phyloP scores from a whole-genome alignment of 1,284 basidiomycete genomes.

The Trametes pubescens region DNA sequence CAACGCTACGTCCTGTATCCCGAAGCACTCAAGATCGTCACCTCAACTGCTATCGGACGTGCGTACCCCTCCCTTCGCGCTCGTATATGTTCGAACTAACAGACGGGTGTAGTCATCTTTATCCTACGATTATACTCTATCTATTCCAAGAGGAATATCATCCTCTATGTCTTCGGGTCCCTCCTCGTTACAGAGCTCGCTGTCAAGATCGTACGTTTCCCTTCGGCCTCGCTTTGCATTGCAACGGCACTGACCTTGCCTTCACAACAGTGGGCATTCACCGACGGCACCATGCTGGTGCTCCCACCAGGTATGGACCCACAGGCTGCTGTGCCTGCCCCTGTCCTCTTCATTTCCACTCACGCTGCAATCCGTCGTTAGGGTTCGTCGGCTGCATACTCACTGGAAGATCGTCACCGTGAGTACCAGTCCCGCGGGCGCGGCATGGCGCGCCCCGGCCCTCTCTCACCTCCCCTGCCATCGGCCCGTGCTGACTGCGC shows the following conservation, averaged over 20 bases:
- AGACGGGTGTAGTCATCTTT: conserved; percentile 35
- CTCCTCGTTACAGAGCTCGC: conserved; percentile 31
- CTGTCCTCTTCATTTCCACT: neutral
- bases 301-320: conserved; percentile 36
- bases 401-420: conserved; percentile 35
- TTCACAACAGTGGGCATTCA: conserved; percentile 38
- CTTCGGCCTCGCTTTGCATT: neutral
- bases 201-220: conserved; percentile 33
- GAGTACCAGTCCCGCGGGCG: conserved; percentile 25
- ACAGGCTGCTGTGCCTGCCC: conserved; percentile 8
- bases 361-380: conserved; percentile 20
- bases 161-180: conserved; percentile 29
- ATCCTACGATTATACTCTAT: conserved; percentile 38
- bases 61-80: conserved; percentile 13
- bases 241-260: conserved; percentile 1
- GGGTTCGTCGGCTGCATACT: conserved; percentile 40
- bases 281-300: conserved; percentile 35
- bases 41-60: conserved; percentile 37
- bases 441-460: conserved; percentile 4
- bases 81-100: neutral
- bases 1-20: conserved; percentile 40
- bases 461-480: neutral
- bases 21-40: conserved; percentile 40
- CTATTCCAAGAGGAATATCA: conserved; percentile 31
- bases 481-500: conserved; percentile 3